Percentiles rank a stretch among this genome's conserved stretches.
These are phyloP conservation scores for Singerocomus rubriflavus DNA, from an alignment of 1,284 basidiomycete species.

Conservation along the genomic window DNA sequence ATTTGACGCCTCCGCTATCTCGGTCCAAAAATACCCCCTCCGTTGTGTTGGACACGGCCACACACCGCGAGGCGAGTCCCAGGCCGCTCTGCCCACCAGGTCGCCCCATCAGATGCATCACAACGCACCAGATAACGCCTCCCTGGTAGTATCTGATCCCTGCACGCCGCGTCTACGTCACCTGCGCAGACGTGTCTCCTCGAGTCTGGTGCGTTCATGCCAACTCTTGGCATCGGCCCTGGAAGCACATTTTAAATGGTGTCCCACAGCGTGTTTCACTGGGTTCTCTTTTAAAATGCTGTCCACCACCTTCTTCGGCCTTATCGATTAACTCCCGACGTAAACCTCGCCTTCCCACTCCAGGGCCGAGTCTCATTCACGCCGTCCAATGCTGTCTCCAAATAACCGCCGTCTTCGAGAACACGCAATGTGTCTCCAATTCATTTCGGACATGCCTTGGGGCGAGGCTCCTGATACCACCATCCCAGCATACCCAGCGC, in stretches of 20 bases:
- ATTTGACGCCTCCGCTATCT: slow-evolving; percentile 3
- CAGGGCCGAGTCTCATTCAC: slow-evolving; percentile 3
- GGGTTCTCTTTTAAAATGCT: background rate
- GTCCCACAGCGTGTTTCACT: background rate
- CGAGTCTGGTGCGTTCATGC: background rate
- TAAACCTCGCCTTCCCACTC: slow-evolving; percentile 2
- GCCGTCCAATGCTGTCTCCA: slow-evolving; percentile 1
- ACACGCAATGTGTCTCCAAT: slow-evolving; percentile 15
- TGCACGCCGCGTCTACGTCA: background rate
- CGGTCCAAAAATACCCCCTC: slow-evolving; percentile 1
- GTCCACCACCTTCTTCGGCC: slow-evolving; percentile 1
- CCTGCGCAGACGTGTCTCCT: background rate
- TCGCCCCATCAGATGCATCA: slow-evolving; percentile 2
- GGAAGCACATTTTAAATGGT: background rate
- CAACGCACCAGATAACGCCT: background rate
- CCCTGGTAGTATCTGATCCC: background rate
- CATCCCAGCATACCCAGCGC: background rate
- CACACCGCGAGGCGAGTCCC: background rate
- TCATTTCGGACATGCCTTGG: slow-evolving; percentile 21
- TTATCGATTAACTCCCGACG: slow-evolving; percentile 5
- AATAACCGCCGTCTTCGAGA: slow-evolving; percentile 14
- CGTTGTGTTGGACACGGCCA: background rate
- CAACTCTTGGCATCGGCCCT: background rate
- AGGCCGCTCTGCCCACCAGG: background rate
- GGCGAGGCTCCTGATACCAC: background rate